phyloP scores from a whole-genome alignment of 2,329 filamentous ascomycete species.

The Madurella fahalii region DNA sequence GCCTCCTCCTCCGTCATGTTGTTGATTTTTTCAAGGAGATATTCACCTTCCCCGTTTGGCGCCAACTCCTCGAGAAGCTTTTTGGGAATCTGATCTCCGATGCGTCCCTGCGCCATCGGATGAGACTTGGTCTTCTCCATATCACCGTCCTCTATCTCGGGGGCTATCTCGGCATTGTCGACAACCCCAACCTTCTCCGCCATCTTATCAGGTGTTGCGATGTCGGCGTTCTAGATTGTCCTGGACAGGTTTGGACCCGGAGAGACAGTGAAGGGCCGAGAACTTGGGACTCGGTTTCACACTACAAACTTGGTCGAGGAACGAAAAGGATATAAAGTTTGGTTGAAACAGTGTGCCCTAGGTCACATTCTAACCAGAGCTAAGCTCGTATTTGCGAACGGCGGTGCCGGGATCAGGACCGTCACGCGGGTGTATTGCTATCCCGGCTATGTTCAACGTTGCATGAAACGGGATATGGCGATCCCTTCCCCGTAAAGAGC shows the following conservation, averaged over 20 bases:
- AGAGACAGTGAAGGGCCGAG: too few species aligned
- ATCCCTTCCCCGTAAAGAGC: neutral
- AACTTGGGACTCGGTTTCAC: too few species aligned
- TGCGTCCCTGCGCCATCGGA: conserved; percentile 13
- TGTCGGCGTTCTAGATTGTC: too few species aligned
- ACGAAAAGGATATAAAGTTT: too few species aligned
- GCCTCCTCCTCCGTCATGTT: conserved; percentile 42
- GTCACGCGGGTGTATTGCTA: neutral
- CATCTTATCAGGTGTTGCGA: conserved; percentile 5
- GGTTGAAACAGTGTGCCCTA: too few species aligned
- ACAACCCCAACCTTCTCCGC: conserved; percentile 2
- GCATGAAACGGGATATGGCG: neutral
- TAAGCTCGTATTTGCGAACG: too few species aligned
- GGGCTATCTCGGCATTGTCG: conserved; percentile 6
- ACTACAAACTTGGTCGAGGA: too few species aligned
- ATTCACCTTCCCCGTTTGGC: conserved; percentile 41
- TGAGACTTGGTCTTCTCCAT: conserved; percentile 29
- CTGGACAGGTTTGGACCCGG: too few species aligned
- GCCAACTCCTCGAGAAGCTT: conserved; percentile 36
- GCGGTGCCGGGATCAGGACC: too few species aligned
- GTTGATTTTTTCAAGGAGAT: conserved; percentile 40
- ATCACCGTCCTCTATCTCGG: conserved; percentile 15
- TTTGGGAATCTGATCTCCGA: conserved; percentile 36
- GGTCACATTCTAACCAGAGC: too few species aligned
- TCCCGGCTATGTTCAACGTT: conserved; percentile 8